A percentile compares a stretch with the other conserved stretches of the same genome.
phyloP scores from a whole-genome alignment of 2,329 filamentous ascomycete genomes.

The Fusarium solani-melongenae region DNA sequence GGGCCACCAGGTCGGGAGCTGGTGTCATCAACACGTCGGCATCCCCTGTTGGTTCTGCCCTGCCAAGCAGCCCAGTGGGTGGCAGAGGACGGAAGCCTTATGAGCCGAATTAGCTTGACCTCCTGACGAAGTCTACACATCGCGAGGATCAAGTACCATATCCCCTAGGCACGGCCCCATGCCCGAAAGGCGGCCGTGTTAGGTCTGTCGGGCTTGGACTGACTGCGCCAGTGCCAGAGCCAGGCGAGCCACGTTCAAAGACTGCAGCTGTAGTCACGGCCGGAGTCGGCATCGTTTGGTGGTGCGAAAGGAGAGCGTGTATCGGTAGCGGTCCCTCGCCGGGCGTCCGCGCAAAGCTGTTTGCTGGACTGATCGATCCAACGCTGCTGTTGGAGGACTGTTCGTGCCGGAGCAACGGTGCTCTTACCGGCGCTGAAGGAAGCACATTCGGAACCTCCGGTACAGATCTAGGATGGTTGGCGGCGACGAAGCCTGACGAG shows the following conservation, averaged over 20 bases:
- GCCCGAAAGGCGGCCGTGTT: conserved; percentile 34
- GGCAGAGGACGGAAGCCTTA: conserved; percentile 50
- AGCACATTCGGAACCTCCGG: conserved; percentile 40
- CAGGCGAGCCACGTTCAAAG: conserved; percentile 37
- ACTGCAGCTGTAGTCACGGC: conserved; percentile 13
- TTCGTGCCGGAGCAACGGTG: conserved; percentile 58
- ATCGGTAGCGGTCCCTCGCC: conserved; percentile 65
- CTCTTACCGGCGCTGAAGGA: conserved; percentile 42
- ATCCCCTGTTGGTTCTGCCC: conserved; percentile 44
- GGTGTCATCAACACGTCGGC: conserved; percentile 48
- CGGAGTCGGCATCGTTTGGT: conserved; percentile 47
- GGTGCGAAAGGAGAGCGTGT: conserved; percentile 62
- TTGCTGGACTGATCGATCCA: conserved; percentile 54
- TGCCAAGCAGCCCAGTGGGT: conserved; percentile 47
- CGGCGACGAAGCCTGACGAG: conserved; percentile 44
- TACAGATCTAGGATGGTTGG: conserved; percentile 45
- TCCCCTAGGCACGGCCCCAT: conserved; percentile 43
- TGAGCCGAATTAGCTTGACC: conserved; percentile 44
- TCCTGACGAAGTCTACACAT: conserved; percentile 21
- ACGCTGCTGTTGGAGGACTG: conserved; percentile 58
- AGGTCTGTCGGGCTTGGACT: conserved; percentile 44
- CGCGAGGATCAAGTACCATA: conserved; percentile 48
- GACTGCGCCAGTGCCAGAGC: conserved; percentile 27
- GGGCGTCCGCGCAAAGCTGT: conserved; percentile 53
- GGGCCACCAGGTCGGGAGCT: conserved; percentile 32